phyloP scores from a whole-genome alignment of 192 early-diverging fungal genomes.

The Entomortierella beljakovae region DNA sequence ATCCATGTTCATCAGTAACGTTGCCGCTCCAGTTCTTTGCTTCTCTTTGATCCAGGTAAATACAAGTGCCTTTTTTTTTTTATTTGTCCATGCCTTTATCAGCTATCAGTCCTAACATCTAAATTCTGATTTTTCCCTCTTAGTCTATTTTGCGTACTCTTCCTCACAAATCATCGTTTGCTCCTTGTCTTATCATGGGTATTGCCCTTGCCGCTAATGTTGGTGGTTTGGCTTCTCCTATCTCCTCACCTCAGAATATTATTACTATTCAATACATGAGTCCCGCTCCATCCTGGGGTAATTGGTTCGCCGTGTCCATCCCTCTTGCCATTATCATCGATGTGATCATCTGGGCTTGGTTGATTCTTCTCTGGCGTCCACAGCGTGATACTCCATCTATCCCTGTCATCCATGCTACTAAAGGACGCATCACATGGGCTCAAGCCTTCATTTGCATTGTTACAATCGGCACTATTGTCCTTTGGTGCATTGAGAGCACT shows the following conservation, averaged over 20 bases:
- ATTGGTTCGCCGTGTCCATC: slow-evolving; percentile 77
- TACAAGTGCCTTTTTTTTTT: not conserved
- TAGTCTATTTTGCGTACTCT: slow-evolving; percentile 81
- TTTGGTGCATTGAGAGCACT: slow-evolving; percentile 77
- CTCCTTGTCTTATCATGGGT: slow-evolving; percentile 75
- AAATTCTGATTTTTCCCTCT: not conserved
- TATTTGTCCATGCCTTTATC: not conserved
- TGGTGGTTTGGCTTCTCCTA: slow-evolving; percentile 85
- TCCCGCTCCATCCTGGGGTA: slow-evolving; percentile 75
- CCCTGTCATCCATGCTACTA: slow-evolving; percentile 55
- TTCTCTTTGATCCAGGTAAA: slow-evolving; percentile 72
- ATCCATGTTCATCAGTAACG: slow-evolving; percentile 87
- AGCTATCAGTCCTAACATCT: not conserved
- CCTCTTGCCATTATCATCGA: slow-evolving; percentile 74
- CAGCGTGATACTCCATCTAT: slow-evolving; percentile 59
- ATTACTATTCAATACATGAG: slow-evolving; percentile 80
- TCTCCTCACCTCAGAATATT: slow-evolving; percentile 82
- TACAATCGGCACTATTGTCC: slow-evolving; percentile 69
- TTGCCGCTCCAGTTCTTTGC: slow-evolving; percentile 83
- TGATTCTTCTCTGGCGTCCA: slow-evolving; percentile 74
- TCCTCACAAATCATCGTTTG: slow-evolving; percentile 68
- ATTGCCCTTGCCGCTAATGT: slow-evolving; percentile 80
- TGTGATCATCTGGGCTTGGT: slow-evolving; percentile 70
- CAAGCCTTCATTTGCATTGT: slow-evolving; percentile 71
- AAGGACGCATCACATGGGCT: slow-evolving; percentile 53